Conservation (phyloP, 257 asterid species). For the Solanum phureja region DNA sequence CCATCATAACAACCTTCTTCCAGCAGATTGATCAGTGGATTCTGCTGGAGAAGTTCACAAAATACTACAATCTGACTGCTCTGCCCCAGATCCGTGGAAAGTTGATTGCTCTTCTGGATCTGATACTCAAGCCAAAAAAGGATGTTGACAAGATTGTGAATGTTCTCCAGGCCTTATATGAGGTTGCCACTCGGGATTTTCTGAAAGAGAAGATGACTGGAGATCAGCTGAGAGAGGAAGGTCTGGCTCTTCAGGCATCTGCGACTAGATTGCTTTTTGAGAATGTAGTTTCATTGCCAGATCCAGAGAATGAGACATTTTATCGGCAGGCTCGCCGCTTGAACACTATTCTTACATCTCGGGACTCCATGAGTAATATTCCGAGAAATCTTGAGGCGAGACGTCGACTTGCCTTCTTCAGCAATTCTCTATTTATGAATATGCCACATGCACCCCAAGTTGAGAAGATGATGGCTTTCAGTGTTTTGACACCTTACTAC, state of each 20-base stretch:
- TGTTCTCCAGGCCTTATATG: constrained; percentile 95
- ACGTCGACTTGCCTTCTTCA: constrained; percentile 93
- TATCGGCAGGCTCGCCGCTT: constrained; percentile 87
- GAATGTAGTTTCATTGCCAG: constrained; percentile 70
- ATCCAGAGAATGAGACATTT: constrained; percentile 52
- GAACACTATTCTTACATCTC: constrained; percentile 87
- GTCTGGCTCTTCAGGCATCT: constrained; percentile 68
- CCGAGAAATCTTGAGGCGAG: constrained; percentile 98
- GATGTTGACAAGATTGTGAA: constrained; percentile 70
- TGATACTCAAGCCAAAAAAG: constrained; percentile 53
- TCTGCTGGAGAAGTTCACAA: constrained; percentile 77
- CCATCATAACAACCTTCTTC: constrained; percentile 68
- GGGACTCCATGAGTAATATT: constrained; percentile 85
- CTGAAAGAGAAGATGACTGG: constrained; percentile 57
- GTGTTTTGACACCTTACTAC: constrained; percentile 96
- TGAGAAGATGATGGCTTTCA: constrained; percentile 97
- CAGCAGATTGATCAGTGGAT: constrained; percentile 81
- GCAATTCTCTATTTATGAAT: constrained; percentile 97
- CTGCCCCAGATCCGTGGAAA: constrained; percentile 63
- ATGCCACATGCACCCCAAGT: constrained; percentile 99
- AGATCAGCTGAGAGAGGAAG: constrained; percentile 83
- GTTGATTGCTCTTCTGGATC: constrained; percentile 64
- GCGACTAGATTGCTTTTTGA: constrained; percentile 71
- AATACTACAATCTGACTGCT: constrained; percentile 55
- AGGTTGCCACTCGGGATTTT: constrained; percentile 85